These are phyloP conservation scores for Boletellus dicymbophilus DNA, from an alignment of 1,284 basidiomycete species.

Conservation along the genomic window DNA sequence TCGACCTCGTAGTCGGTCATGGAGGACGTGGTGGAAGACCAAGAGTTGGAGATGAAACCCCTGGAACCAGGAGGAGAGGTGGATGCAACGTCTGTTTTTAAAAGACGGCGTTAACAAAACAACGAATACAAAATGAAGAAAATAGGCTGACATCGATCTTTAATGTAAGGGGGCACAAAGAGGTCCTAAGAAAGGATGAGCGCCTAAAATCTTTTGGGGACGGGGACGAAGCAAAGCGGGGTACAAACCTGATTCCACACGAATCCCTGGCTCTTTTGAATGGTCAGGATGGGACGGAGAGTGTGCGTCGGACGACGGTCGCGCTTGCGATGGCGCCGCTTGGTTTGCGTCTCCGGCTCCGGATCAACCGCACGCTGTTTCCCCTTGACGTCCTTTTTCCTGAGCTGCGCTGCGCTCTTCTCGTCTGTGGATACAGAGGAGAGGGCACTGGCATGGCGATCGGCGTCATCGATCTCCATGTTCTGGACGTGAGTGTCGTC, in stretches of 20 bases:
- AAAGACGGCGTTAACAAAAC: too few species aligned
- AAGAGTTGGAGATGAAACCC: conserved; percentile 67
- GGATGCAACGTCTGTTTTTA: conserved; percentile 75
- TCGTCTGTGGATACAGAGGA: conserved; percentile 17
- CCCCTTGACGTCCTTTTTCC: conserved; percentile 72
- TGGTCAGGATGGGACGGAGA: conserved; percentile 78
- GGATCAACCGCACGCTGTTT: conserved; percentile 75
- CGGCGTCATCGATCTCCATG: conserved; percentile 61
- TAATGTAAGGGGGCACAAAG: conserved; percentile 83
- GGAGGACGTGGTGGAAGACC: conserved; percentile 65
- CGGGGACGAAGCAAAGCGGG: neutral
- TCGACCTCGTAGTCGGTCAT: conserved; percentile 75
- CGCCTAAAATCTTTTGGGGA: neutral
- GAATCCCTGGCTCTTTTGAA: conserved; percentile 83
- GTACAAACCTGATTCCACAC: conserved; percentile 80
- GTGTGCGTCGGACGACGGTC: conserved; percentile 57
- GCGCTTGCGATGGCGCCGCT: conserved; percentile 54
- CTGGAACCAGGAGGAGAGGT: conserved; percentile 73
- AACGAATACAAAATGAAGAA: conserved; percentile 13
- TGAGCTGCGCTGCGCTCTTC: conserved; percentile 42
- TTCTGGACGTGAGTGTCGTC: conserved; percentile 44
- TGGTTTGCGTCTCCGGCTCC: conserved; percentile 43
- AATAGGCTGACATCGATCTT: conserved; percentile 74
- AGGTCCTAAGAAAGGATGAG: conserved; percentile 55
- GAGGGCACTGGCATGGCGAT: conserved; percentile 10